Conservation (phyloP, 768 basidiomycete genomes). For the Gelatoporia subvermispora region DNA sequence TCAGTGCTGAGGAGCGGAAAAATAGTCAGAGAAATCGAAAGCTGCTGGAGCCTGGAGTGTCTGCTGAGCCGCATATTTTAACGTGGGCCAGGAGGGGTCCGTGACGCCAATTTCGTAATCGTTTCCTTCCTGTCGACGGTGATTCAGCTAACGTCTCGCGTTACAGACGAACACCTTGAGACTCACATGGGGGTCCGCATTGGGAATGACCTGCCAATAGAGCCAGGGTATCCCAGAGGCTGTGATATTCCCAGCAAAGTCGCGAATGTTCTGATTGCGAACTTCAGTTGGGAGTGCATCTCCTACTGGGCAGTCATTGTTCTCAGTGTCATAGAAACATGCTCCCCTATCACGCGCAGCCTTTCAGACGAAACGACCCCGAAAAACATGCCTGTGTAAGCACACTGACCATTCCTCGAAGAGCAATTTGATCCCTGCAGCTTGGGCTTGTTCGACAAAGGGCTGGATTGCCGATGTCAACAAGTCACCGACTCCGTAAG, state of each 20-base stretch:
- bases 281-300: conserved; percentile 19
- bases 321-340: conserved; percentile 22
- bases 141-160: neutral
- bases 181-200: conserved; percentile 30
- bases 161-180: neutral
- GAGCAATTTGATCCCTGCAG: conserved; percentile 32
- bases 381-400: neutral
- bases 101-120: conserved; percentile 22
- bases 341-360: conserved; percentile 16
- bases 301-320: conserved; percentile 26
- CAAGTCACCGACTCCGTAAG: conserved; percentile 30
- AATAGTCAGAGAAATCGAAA: conserved; percentile 20
- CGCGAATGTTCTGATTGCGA: conserved; percentile 30
- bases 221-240: conserved; percentile 33
- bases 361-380: neutral
- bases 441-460: conserved; percentile 27
- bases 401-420: conserved; percentile 30
- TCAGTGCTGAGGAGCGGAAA: neutral
- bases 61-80: conserved; percentile 12
- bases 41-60: conserved; percentile 13
- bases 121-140: conserved; percentile 6
- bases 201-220: conserved; percentile 36
- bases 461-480: conserved; percentile 17
- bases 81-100: conserved; percentile 17
- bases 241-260: conserved; percentile 29